Percentiles rank a stretch among this genome's conserved stretches.
These are phyloP conservation scores for Fraxinus paxiana DNA, from an alignment of 305 asterid genomes.

Conservation along the genomic window DNA sequence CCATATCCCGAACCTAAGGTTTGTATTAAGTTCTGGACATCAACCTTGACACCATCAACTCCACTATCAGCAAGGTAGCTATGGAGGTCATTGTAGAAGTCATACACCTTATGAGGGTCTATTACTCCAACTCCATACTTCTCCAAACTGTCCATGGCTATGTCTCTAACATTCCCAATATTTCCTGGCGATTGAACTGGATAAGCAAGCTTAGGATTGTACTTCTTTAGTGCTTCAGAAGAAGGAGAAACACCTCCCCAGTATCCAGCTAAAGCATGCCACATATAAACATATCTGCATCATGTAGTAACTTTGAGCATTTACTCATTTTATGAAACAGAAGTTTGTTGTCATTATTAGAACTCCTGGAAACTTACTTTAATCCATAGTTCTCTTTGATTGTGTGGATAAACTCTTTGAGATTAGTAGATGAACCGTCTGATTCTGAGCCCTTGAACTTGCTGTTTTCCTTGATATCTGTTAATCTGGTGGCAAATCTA, in stretches of 20 bases:
- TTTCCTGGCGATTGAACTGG: conserved; percentile 62
- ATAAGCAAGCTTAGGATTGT: conserved; percentile 51
- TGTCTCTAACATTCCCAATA: conserved; percentile 42
- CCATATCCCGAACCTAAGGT: conserved; percentile 48
- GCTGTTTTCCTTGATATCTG: conserved; percentile 48
- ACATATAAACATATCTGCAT: conserved; percentile 44
- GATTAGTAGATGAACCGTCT: conserved; percentile 33
- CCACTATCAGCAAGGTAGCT: conserved; percentile 40
- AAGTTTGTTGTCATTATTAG: background rate
- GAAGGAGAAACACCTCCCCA: conserved; percentile 43
- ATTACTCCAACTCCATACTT: conserved; percentile 56
- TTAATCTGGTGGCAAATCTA: conserved; percentile 57
- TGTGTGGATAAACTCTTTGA: conserved; percentile 38
- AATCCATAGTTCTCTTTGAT: conserved; percentile 48
- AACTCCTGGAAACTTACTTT: conserved; percentile 33
- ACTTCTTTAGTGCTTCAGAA: conserved; percentile 29
- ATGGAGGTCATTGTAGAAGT: conserved; percentile 48
- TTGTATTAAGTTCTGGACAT: conserved; percentile 45
- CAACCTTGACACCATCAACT: conserved; percentile 52
- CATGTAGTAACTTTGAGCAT: background rate
- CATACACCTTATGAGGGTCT: conserved; percentile 36
- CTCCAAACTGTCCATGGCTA: conserved; percentile 51
- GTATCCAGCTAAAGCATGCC: conserved; percentile 48
- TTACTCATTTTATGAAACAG: background rate
- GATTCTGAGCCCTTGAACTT: conserved; percentile 42